Evolutionary conservation across 2,329 filamentous ascomycete species (phyloP).

Genomic region (Phyllosticta ampelicida): DNA sequence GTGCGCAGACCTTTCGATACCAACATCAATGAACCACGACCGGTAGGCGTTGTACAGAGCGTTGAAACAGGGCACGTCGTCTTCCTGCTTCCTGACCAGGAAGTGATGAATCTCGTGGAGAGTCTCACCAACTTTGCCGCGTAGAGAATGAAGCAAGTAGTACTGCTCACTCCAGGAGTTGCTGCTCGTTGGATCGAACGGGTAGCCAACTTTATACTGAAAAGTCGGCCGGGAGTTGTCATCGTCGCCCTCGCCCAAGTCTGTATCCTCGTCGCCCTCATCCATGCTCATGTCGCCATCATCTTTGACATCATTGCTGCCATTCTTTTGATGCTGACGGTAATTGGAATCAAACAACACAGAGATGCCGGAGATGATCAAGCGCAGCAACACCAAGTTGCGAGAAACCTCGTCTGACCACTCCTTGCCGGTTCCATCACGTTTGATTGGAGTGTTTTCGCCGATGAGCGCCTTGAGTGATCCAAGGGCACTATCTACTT

Average conservation of each 20-base stretch:
- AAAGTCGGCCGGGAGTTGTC: conserved; percentile 79
- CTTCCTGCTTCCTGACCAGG: conserved; percentile 72
- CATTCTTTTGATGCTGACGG: conserved; percentile 31
- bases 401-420: conserved; percentile 96
- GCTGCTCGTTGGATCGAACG: conserved; percentile 43
- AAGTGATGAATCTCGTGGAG: conserved; percentile 79
- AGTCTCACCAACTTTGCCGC: conserved; percentile 67
- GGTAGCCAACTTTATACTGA: conserved; percentile 78
- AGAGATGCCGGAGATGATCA: conserved; percentile 85
- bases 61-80: conserved; percentile 93
- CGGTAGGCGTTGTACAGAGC: conserved; percentile 84
- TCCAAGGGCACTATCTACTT: conserved; percentile 64
- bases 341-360: conserved; percentile 69
- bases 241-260: conserved; percentile 59
- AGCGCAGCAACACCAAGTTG: conserved; percentile 73
- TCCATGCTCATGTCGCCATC: conserved; percentile 32
- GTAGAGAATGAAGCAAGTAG: conserved; percentile 64
- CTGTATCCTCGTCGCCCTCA: conserved; percentile 34
- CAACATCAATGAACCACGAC: conserved; percentile 96
- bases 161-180: conserved; percentile 51
- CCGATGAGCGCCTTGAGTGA: conserved; percentile 71
- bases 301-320: conserved; percentile 27
- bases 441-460: conserved; percentile 68
- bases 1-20: conserved; percentile 89
- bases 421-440: conserved; percentile 92